Evolutionary conservation across 345 rosid species (phyloP).

Genomic region (Euclidium syriacum): DNA sequence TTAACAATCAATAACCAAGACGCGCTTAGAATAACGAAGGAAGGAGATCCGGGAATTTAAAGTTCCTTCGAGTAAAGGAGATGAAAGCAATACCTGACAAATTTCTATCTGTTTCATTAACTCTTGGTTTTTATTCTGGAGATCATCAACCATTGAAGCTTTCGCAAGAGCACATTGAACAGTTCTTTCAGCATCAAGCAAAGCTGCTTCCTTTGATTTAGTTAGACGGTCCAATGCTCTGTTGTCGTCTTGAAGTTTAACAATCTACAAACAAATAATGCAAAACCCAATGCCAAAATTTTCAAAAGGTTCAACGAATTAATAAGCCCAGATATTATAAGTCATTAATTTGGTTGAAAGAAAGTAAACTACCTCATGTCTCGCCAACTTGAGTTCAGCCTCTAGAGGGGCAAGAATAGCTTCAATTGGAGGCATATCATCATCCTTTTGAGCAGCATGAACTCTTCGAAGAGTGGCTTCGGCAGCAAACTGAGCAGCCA

Average conservation of each 20-base stretch:
- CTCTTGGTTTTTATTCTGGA: slow-evolving; percentile 97
- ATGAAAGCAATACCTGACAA: slow-evolving; percentile 65
- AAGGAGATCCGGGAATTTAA: neutral
- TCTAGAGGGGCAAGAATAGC: slow-evolving; percentile 99
- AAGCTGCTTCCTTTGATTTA: slow-evolving; percentile 96
- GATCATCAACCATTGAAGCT: slow-evolving; percentile 99
- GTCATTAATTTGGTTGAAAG: neutral
- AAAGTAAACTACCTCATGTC: slow-evolving; percentile 59
- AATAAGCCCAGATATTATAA: neutral
- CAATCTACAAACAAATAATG: slow-evolving; percentile 50
- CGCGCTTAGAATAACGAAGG: neutral
- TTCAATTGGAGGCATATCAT: slow-evolving; percentile 99
- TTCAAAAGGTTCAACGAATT: neutral
- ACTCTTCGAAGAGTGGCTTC: slow-evolving; percentile 99
- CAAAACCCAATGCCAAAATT: neutral
- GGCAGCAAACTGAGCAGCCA: slow-evolving; percentile 99
- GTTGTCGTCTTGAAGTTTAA: slow-evolving; percentile 95
- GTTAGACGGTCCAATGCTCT: slow-evolving; percentile 96
- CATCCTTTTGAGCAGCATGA: slow-evolving; percentile 99
- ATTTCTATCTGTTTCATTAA: slow-evolving; percentile 95
- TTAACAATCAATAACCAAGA: slow-evolving; percentile 16
- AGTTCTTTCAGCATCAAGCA: slow-evolving; percentile 96
- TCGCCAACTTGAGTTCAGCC: slow-evolving; percentile 95
- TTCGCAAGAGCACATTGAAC: slow-evolving; percentile 84
- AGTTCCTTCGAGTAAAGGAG: neutral